Evolutionary conservation across 2,329 filamentous ascomycete genomes (phyloP).

Genomic region (Colletotrichum lupini): DNA sequence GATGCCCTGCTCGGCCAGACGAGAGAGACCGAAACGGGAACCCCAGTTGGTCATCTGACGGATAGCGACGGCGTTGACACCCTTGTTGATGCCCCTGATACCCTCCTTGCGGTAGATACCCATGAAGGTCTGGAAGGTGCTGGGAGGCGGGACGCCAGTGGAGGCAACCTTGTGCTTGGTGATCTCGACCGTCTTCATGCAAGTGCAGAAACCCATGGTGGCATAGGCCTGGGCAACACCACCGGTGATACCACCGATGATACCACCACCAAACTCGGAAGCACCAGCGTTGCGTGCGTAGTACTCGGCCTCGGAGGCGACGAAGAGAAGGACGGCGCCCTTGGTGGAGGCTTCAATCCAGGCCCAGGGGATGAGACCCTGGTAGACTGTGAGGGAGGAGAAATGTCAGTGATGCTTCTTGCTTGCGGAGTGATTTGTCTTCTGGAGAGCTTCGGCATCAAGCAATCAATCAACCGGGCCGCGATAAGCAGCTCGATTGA

Average conservation of each 20-base stretch:
- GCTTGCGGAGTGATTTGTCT: neutral
- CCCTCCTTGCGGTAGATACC: conserved; percentile 96
- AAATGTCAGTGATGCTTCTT: conserved; percentile 39
- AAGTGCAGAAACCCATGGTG: conserved; percentile 99
- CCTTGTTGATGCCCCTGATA: conserved; percentile 95
- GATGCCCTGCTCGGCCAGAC: conserved; percentile 91
- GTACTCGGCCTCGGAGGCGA: conserved; percentile 98
- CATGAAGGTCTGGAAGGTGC: conserved; percentile 96
- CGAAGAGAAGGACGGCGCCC: conserved; percentile 98
- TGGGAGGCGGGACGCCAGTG: conserved; percentile 83
- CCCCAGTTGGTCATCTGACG: conserved; percentile 99
- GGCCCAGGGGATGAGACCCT: conserved; percentile 99
- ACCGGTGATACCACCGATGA: conserved; percentile 89
- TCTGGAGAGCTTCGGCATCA: neutral
- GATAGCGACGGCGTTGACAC: conserved; percentile 98
- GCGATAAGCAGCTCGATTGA: neutral
- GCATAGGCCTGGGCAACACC: conserved; percentile 98
- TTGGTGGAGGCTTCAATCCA: conserved; percentile 99
- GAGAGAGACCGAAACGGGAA: conserved; percentile 91
- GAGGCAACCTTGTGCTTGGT: conserved; percentile 96
- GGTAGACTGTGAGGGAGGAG: conserved; percentile 79
- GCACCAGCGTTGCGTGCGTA: conserved; percentile 87
- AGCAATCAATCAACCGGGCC: neutral
- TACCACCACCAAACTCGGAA: conserved; percentile 87
- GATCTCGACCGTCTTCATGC: conserved; percentile 99